Evolutionary conservation across 208 protist species (phyloP).

Genomic region (Histomonas meleagridis): DNA sequence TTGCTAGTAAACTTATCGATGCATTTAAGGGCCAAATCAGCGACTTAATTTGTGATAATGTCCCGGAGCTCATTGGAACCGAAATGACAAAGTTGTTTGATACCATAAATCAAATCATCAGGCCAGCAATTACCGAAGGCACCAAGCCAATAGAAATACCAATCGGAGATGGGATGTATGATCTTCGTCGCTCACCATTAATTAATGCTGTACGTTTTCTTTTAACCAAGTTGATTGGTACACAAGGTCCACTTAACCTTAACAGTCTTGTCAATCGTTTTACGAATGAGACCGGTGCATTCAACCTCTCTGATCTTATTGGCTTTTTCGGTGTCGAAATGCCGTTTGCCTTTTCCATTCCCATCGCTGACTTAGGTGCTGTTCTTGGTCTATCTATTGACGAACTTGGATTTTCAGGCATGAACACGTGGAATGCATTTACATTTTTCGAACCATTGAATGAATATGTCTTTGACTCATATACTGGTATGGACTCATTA

Average conservation of each 20-base stretch:
- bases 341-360: background rate
- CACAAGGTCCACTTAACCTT: background rate
- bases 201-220: background rate
- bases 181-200: background rate
- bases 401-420: background rate
- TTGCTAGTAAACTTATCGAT: no score
- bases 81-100: background rate
- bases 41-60: background rate
- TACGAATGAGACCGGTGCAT: background rate
- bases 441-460: background rate
- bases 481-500: background rate
- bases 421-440: slow-evolving; percentile 24
- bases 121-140: background rate
- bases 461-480: background rate
- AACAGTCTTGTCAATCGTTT: background rate
- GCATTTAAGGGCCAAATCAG: background rate
- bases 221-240: background rate
- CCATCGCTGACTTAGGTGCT: background rate
- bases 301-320: background rate
- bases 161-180: background rate
- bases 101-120: background rate
- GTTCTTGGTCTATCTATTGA: background rate
- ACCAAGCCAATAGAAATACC: background rate
- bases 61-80: background rate
- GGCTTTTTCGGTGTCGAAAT: no score